Base-by-base conservation (phyloP, 2,329 filamentous ascomycete genomes). In the Exophiala mesophila region DNA sequence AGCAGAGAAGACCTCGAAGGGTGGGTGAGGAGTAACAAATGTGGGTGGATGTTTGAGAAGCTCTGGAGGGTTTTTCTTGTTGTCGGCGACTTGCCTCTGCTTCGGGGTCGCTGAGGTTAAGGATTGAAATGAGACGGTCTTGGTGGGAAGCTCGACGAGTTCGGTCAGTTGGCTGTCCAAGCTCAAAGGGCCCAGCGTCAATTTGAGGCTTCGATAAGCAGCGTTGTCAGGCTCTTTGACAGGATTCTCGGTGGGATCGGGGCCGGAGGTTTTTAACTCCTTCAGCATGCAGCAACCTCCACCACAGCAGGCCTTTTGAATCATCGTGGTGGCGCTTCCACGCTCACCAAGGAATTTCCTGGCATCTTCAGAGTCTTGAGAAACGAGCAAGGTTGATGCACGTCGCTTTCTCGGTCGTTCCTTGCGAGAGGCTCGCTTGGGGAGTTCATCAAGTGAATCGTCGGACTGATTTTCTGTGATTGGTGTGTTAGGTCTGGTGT, bases 11-110 rank as follows among this genome's bases (percentile, higher is more conserved):
- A 97, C 88, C 53, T 90, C 76, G 65, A 94, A 92, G 0, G 92
- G 92, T 43, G 88, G 88, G 63, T 98, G 92, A 18, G 92, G 92
- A 62, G 95, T 88, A 40, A 98, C 89, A 58, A 89, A 98, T 45
- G 74, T 75, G 5, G 92, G 92, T 13, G 92, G 90, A 59, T 90
- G 83, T 41, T 67, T 67, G 47, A 49, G 26, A 37, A 45, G 36
- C 36, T 50, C 39, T 10, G 39, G 10, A 21, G 36, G 36, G 23
- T 26, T 18, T 19, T 39, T 31, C 23, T 18, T 23, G 24, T 8
- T 36, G 5, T n/a, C n/a, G n/a, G 48, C 41, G 20, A 41, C 40
- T 4, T 15, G 38, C 42, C 18, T 44, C 32, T 16, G 45, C 41
- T 12, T 18, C 17, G n/a, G 43, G 36, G 5, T 30, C 10, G 48